Evolutionary conservation across 2,329 filamentous ascomycete species (phyloP), one percentile per base, ranked within the genome.

Genomic region (Penicillium corylophilum): DNA sequence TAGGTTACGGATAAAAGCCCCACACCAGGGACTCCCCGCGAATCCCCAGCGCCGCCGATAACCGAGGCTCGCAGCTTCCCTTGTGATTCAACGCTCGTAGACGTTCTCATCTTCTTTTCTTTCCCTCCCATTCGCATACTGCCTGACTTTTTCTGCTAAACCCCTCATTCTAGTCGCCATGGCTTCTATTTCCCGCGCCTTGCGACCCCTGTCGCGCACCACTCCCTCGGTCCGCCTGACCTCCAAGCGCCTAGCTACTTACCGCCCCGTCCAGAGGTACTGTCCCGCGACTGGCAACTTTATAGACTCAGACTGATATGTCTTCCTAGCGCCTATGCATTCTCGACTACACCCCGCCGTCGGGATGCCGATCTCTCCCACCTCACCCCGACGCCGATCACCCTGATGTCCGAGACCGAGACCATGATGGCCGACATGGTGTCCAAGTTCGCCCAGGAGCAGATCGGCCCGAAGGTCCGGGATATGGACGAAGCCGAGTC

Each of bases 401-500:
- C 88, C 39, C 91, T 95, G 74, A 80, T 96, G 59, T 95, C 90
- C 63, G 94, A 99, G 75, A 86, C 89, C 53, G 94, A 99, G 76
- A 68, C 82, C 13, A 84, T 94, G 67, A 95, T 99, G 89, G 83
- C 86, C 57, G 93, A 99, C 51, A 82, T 88, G 1, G 93, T 99
- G 4, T 85, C 85, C 64, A 95, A 94, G 74, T 97, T 97, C 66
- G 91, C 94, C 59, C 85, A 84, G 68, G 91, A 96, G 50, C 83
- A 91, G 26, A 88, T 99, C 61, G 83, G 92, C 46, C 94, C 94
- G 48, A 93, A 91, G 72, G 92, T 90, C 10, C 89, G 94, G 51
- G 92, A 95, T 16, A 99, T 99, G 94, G 94, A 99, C 71, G 94
- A 99, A 80, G 87, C 87, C 26, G 94, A 99, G 79, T 75, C 82